These are phyloP conservation scores for Aspergillus diversus DNA, from an alignment of 495 filamentous ascomycete species.

Conservation along the genomic window DNA sequence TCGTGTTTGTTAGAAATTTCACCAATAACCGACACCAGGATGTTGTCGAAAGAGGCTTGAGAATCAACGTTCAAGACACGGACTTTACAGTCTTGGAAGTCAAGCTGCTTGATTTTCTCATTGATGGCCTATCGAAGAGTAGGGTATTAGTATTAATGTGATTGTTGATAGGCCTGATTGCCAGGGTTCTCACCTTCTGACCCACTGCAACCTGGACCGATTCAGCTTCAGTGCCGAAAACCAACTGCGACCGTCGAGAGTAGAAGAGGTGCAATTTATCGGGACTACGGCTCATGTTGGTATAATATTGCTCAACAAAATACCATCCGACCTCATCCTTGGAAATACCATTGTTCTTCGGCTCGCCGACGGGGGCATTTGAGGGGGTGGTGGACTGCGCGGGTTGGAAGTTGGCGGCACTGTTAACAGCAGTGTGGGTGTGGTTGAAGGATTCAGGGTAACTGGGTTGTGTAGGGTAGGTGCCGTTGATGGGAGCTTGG, in stretches of 20 bases:
- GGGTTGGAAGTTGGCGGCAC: conserved; percentile 48
- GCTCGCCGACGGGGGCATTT: conserved; percentile 43
- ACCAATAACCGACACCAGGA: conserved; percentile 96
- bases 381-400: conserved; percentile 49
- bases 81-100: conserved; percentile 98
- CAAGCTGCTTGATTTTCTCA: conserved; percentile 87
- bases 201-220: conserved; percentile 81
- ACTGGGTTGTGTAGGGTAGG: conserved; percentile 46
- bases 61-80: conserved; percentile 97
- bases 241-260: conserved; percentile 78
- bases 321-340: conserved; percentile 98
- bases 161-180: too few relatives aligned
- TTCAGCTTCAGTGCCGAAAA: conserved; percentile 85
- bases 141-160: too few relatives aligned
- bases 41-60: conserved; percentile 87
- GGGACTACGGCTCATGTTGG: conserved; percentile 88
- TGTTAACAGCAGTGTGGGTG: conserved; percentile 39
- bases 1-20: conserved; percentile 93
- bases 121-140: conserved; percentile 70
- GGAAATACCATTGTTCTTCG: conserved; percentile 48
- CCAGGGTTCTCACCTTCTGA: conserved; percentile 63
- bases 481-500: conserved; percentile 51
- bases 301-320: conserved; percentile 99
- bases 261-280: conserved; percentile 93
- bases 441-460: conserved; percentile 47